Conservation (phyloP, 495 filamentous ascomycete species). For the Penicillium turbatum region DNA sequence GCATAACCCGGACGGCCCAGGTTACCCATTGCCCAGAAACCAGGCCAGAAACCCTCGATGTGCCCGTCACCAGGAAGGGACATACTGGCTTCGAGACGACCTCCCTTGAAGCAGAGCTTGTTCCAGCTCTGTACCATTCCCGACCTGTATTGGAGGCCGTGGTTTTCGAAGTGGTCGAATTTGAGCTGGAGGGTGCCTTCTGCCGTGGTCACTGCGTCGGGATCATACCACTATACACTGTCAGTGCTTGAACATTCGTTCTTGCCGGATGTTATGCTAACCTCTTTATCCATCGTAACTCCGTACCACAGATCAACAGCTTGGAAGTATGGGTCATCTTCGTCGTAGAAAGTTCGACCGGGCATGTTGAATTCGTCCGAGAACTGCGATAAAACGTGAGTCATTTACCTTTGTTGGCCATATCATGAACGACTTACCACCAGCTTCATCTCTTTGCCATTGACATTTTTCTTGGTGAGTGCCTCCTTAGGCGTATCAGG, state of each 20-base stretch:
- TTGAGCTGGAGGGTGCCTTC: conserved; percentile 63
- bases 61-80: conserved; percentile 70
- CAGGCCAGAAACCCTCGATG: conserved; percentile 70
- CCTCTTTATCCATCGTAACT: conserved; percentile 70
- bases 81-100: conserved; percentile 70
- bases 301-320: conserved; percentile 78
- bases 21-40: conserved; percentile 79
- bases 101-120: conserved; percentile 72
- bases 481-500: conserved; percentile 64
- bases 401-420: neutral
- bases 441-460: conserved; percentile 60
- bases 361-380: conserved; percentile 75
- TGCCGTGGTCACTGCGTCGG: conserved; percentile 65
- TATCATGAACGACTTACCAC: conserved; percentile 46
- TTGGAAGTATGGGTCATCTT: conserved; percentile 68
- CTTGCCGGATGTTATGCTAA: conserved; percentile 14
- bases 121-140: conserved; percentile 86
- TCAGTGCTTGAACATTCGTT: conserved; percentile 3
- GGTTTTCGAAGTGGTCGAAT: conserved; percentile 65
- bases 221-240: conserved; percentile 66
- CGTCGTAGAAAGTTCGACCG: conserved; percentile 68
- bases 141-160: conserved; percentile 66
- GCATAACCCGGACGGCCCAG: conserved; percentile 66
- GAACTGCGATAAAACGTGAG: conserved; percentile 45
- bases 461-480: conserved; percentile 49